Evolutionary conservation across 306 rosid genomes (phyloP).

Genomic region (Dryas octopetala): DNA sequence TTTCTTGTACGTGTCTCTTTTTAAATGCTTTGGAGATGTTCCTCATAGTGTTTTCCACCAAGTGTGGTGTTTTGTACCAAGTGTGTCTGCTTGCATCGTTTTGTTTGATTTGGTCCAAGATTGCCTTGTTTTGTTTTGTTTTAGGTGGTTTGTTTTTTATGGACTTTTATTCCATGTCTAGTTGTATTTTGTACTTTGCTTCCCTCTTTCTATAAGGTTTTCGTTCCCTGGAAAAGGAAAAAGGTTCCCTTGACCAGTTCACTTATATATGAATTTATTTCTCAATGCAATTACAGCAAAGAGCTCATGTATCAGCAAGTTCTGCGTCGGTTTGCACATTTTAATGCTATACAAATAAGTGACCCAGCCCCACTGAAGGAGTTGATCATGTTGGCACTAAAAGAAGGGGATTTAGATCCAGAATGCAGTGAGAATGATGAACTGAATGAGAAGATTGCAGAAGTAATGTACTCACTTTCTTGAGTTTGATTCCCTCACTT

Average conservation of each 20-base stretch:
- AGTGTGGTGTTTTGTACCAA: neutral
- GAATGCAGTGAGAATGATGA: slow-evolving; percentile 52
- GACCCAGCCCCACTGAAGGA: slow-evolving; percentile 74
- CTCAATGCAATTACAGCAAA: slow-evolving; percentile 56
- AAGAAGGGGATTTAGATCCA: slow-evolving; percentile 68
- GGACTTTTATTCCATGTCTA: neutral
- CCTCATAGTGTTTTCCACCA: neutral
- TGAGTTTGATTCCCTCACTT: slow-evolving; percentile 14
- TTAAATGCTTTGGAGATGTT: neutral
- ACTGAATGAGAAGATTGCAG: slow-evolving; percentile 72
- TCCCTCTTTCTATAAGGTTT: neutral
- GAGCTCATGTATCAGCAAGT: slow-evolving; percentile 99
- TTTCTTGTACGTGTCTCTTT: neutral
- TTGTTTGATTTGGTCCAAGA: neutral
- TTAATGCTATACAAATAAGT: slow-evolving; percentile 83
- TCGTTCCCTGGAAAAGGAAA: neutral
- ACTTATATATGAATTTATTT: slow-evolving; percentile 7
- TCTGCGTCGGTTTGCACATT: slow-evolving; percentile 73
- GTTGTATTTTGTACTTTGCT: neutral
- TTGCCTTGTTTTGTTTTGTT: neutral
- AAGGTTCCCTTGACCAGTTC: neutral
- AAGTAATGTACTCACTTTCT: slow-evolving; percentile 51
- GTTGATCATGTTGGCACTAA: slow-evolving; percentile 74
- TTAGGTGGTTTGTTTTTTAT: neutral
- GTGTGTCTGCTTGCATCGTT: neutral